Percentiles rank a stretch among this genome's conserved stretches.
Evolutionary conservation across 176 grass and related monocot genomes (phyloP).

Genomic region (Tuctoria greenei): DNA sequence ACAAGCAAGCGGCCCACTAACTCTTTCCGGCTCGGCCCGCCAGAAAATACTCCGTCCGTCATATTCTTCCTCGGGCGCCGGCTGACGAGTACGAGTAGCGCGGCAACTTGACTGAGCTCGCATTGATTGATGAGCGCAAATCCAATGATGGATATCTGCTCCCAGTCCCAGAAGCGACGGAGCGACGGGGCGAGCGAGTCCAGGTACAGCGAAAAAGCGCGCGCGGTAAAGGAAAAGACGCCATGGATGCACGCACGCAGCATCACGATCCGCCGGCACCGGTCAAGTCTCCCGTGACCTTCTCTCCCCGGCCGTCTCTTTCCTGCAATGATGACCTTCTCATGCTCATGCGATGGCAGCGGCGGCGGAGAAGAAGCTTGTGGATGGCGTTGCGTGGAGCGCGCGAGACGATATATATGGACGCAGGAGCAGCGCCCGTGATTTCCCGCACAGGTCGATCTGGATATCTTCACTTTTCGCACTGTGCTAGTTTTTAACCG

Average conservation of each 20-base stretch:
- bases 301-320: background rate
- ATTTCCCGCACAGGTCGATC: background rate
- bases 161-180: background rate
- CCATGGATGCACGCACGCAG: too few species aligned
- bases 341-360: background rate
- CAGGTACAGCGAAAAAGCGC: background rate
- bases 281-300: slow-evolving; percentile 16
- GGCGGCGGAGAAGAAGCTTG: slow-evolving; percentile 14
- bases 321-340: background rate
- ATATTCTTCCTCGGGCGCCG: background rate
- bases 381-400: slow-evolving; percentile 25
- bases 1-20: background rate
- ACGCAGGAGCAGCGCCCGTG: background rate
- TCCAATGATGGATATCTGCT: background rate
- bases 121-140: background rate
- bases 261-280: background rate
- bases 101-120: background rate
- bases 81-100: background rate
- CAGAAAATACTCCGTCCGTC: background rate
- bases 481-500: background rate
- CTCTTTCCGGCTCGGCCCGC: background rate
- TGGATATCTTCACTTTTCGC: background rate
- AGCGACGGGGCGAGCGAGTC: background rate
- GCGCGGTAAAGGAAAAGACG: background rate
- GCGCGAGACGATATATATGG: background rate